Evolutionary conservation across 73 alveolate species (phyloP).

Genomic region (Uronychia setigera): DNA sequence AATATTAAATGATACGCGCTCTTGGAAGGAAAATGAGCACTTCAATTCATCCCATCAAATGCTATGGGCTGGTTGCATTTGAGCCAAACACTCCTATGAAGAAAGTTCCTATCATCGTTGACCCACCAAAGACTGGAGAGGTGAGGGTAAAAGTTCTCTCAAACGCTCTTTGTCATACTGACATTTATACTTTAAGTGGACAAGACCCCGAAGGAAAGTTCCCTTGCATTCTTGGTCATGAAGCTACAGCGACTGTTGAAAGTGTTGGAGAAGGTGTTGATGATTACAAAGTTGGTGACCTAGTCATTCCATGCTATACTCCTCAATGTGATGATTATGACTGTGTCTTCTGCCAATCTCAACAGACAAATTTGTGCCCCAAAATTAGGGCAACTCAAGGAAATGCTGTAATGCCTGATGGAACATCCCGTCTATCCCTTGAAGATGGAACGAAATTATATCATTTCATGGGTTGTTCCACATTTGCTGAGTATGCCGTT

Average conservation of each 20-base stretch:
- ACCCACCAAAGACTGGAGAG: constrained; percentile 75
- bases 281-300: constrained; percentile 77
- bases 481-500: constrained; percentile 82
- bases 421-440: constrained; percentile 73
- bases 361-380: constrained; percentile 65
- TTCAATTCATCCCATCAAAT: constrained; percentile 46
- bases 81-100: constrained; percentile 73
- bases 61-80: constrained; percentile 77
- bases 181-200: constrained; percentile 73
- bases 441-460: constrained; percentile 72
- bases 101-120: constrained; percentile 60
- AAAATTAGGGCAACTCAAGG: constrained; percentile 56
- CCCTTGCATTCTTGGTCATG: constrained; percentile 83
- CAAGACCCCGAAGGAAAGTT: constrained; percentile 87
- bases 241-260: constrained; percentile 80
- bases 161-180: constrained; percentile 83
- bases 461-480: constrained; percentile 84
- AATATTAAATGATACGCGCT: no score
- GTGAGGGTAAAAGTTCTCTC: constrained; percentile 60
- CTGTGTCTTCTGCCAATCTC: constrained; percentile 62
- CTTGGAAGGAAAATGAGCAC: constrained; percentile 21
- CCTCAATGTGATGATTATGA: constrained; percentile 70
- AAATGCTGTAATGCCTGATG: constrained; percentile 83
- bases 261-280: constrained; percentile 86
- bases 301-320: constrained; percentile 80